Conservation (phyloP, 495 filamentous ascomycete genomes). For the Cercophora scortea region DNA sequence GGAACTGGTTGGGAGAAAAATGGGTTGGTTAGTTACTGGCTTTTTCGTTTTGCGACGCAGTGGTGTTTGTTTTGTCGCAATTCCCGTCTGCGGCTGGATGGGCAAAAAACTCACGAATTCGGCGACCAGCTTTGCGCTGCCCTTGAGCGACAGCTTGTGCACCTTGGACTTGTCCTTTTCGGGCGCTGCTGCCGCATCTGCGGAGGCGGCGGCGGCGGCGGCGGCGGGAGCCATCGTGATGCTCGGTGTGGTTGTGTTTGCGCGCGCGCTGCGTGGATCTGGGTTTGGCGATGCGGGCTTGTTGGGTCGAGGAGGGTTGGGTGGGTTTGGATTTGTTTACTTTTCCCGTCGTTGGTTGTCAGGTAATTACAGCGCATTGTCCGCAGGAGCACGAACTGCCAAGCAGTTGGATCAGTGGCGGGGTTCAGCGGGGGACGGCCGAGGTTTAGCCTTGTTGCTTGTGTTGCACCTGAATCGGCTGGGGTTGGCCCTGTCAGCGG, state of each 20-base stretch:
- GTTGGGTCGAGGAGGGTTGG: too few species aligned
- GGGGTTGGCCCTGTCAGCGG: too few species aligned
- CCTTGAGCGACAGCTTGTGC: conserved; percentile 90
- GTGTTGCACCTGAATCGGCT: too few species aligned
- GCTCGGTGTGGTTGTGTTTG: background rate
- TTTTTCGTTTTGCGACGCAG: background rate
- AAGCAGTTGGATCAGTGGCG: too few species aligned
- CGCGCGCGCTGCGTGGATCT: too few species aligned
- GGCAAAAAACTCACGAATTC: conserved; percentile 68
- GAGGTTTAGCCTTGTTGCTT: too few species aligned
- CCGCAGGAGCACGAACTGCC: too few species aligned
- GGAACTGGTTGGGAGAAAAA: conserved; percentile 53
- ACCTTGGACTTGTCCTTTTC: conserved; percentile 81
- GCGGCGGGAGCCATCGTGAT: background rate
- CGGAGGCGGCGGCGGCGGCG: background rate
- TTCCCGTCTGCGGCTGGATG: background rate
- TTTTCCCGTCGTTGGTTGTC: background rate
- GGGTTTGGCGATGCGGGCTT: too few species aligned
- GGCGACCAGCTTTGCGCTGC: conserved; percentile 83
- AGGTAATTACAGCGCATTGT: too few species aligned
- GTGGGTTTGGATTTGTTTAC: background rate
- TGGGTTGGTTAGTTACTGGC: conserved; percentile 3
- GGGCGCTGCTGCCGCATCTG: conserved; percentile 9
- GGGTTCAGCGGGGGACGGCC: too few species aligned
- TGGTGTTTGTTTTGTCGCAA: background rate